Evolutionary conservation across 306 rosid genomes (phyloP), one percentile per base, ranked within the genome.

Genomic region (Prunus mume): DNA sequence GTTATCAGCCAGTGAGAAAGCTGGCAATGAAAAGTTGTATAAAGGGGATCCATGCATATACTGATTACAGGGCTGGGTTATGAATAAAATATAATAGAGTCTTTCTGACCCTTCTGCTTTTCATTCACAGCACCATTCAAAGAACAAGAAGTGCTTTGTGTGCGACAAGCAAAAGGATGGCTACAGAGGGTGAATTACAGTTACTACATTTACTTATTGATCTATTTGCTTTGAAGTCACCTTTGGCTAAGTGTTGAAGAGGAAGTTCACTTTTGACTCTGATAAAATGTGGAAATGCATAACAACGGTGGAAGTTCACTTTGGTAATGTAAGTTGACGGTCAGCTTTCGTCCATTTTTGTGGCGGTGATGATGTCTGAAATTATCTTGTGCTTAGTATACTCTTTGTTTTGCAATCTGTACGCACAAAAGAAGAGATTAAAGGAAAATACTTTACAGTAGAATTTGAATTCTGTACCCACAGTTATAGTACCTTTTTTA

Each of bases 61-160:
- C 83, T 19, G 98, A 87, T 79, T 79, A 86, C 80, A 93, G 89
- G 80, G 95, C 93, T 70, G 94, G 96, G n/a, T 90, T 93, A 62
- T 85, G 93, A 50, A 38, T 55, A 20, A 54, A 54, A 2, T 12
- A 65, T 41, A n/a, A 41, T 12, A 68, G 55, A 9, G 41, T 24
- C 65, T 7, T 18, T 65, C 49, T 65, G 43, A 45, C 76, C 12
- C 0, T 1, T 18, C 47, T 28, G 4, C 25, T 57, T 76, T 73
- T 76, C 38, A 62, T 79, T 81, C 57, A 30, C 96, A 86, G 91
- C 96, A 88, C 83, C 95, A 93, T 76, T 34, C 90, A 12, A 93
- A 88, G 88, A 91, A 91, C 80, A 93, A 91, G 88, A 93, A 89
- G 75, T 93, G 95, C 82, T 89, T 86, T 70, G 93, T 91, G 64